Evolutionary conservation across 2,329 filamentous ascomycete genomes (phyloP), one percentile per base, ranked within the genome.

Genomic region (Epichloe glyceriae): DNA sequence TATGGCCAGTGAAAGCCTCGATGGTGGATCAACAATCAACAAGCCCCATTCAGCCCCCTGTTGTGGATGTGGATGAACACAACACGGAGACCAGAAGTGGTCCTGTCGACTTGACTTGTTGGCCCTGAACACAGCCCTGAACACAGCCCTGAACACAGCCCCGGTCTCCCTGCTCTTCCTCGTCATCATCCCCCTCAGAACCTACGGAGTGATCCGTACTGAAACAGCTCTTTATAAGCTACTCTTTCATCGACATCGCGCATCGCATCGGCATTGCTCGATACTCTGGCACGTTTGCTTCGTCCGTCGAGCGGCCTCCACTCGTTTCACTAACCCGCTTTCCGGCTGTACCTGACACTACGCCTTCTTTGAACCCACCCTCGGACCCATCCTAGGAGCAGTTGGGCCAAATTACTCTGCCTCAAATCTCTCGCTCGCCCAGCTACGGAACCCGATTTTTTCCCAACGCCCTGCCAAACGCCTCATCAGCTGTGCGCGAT

Each of bases 321-420:
- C 48, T 39, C 34, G 19, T 38, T 45, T 45, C 34, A 10, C 26
- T 17, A 14, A 30, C 38, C 14, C 48, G 30, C 37, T n/a, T 26
- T 47, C 12, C 46, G 37, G 37, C 35, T 39, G 48, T 50, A 19
- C 41, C 48, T 50, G 48, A 37, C 48, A 20, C 34, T 37, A 39
- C 41, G 15, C 39, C 47, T 42, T 37, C 6, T 35, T 37, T 19
- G n/a, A n/a, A 35, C 30, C 35, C 17, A 35, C 30, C 35, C 17
- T 43, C 8, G 17, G 17, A 38, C 45, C 17, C 15, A 19, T 46
- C 20, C 15, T 8, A 11, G n/a, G 30, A 46, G 10, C 30, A 17
- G n/a, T 19, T 14, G 44, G 17, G 35, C 30, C n/a, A 17, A 22
- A 22, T 22, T 30, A 17, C 26, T 3, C 33, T 40, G 17, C n/a